Conservation (phyloP, 176 grass and related monocot genomes). For the Saccharum spontaneum region DNA sequence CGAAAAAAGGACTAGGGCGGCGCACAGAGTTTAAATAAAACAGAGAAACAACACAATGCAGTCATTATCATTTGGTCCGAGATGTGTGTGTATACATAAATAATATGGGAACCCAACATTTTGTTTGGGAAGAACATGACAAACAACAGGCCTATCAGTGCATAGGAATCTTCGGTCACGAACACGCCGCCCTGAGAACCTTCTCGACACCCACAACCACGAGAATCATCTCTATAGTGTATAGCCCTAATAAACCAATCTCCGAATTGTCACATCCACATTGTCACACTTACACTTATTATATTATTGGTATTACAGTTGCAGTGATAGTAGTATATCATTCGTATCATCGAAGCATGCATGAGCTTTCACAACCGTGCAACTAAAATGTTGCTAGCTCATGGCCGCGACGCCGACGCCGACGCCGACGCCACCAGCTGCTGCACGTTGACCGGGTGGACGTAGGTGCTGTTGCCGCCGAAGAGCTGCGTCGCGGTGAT, state of each 20-base stretch:
- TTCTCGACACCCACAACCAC: background rate
- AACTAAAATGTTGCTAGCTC: background rate
- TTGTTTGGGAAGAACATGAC: background rate
- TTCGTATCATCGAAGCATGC: background rate
- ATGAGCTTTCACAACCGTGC: background rate
- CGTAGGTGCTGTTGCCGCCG: constrained; percentile 32
- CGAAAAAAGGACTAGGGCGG: background rate
- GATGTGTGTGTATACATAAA: background rate
- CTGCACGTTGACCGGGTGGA: constrained; percentile 63
- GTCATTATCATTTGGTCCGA: background rate
- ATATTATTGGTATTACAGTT: background rate
- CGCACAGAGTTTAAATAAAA: background rate
- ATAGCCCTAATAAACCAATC: background rate
- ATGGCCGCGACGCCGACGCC: background rate
- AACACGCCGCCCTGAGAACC: background rate
- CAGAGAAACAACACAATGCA: background rate
- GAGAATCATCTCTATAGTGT: background rate
- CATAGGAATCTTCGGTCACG: background rate
- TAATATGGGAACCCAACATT: background rate
- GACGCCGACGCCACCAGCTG: constrained; percentile 39
- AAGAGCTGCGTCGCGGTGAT: constrained; percentile 36
- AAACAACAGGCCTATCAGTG: background rate
- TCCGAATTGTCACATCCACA: background rate
- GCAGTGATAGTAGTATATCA: background rate
- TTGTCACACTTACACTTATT: constrained; percentile 22